phyloP scores from a whole-genome alignment of 2,329 filamentous ascomycete genomes.

The Ophiostoma ips region DNA sequence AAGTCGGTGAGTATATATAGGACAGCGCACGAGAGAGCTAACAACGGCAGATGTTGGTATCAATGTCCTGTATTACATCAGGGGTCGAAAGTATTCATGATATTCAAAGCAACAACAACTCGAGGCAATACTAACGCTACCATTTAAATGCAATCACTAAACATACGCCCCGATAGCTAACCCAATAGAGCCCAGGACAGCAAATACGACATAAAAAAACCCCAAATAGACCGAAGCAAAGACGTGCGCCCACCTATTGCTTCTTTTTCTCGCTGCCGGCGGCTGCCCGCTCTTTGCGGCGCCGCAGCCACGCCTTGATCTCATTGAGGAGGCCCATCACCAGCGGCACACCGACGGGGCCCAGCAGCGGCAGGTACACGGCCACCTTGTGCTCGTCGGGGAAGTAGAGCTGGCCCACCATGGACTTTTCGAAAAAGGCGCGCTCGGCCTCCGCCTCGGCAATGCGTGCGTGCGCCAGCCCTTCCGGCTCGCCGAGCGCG shows the following conservation, averaged over 20 bases:
- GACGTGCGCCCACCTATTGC: slow-evolving; percentile 3
- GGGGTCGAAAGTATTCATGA: no score
- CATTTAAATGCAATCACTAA: no score
- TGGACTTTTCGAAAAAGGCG: slow-evolving; percentile 96
- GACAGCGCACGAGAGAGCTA: no score
- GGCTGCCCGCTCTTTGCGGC: slow-evolving; percentile 30
- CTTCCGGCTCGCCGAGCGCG: slow-evolving; percentile 49
- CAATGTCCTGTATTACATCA: no score
- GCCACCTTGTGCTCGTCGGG: slow-evolving; percentile 97
- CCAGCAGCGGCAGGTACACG: slow-evolving; percentile 82
- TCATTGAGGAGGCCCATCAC: slow-evolving; percentile 76
- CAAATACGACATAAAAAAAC: no score
- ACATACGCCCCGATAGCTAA: no score
- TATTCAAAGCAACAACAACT: no score
- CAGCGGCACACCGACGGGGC: slow-evolving; percentile 80
- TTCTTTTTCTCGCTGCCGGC: slow-evolving; percentile 23
- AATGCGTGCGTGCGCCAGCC: slow-evolving; percentile 65
- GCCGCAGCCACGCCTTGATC: slow-evolving; percentile 46
- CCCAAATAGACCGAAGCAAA: no score
- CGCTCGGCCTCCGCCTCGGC: slow-evolving; percentile 83
- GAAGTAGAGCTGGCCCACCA: slow-evolving; percentile 98
- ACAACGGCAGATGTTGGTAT: no score
- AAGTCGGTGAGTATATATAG: neutral
- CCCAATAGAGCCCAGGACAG: no score
- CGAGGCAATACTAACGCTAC: no score